Evolutionary conservation across 108 stramenopile species (phyloP), one percentile per base, ranked within the genome.

Genomic region (Cylindrotheca fusiformis): DNA sequence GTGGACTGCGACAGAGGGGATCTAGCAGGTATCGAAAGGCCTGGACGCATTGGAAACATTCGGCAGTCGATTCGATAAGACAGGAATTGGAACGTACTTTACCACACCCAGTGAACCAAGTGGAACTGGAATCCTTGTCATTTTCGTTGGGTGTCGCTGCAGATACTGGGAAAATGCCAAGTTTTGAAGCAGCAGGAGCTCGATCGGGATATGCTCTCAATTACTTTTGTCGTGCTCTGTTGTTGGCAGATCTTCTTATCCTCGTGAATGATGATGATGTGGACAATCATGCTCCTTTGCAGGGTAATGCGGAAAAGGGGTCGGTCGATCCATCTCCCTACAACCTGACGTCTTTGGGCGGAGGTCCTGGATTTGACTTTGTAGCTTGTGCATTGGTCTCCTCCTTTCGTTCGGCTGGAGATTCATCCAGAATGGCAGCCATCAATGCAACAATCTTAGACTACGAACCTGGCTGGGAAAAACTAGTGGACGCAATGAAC

Each of bases 291-390:
- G 14, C 31, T 10, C 22, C 19, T 23, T 10, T 10, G 10, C 12
- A 10, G 36, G 10, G 10, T 10, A 6, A 41, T 10, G 14, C 6
- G 6, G 6, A 14, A 14, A 14, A 10, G 14, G 36, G 14, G 14
- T 41, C 36, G 10, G 14, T 41, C 10, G 14, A 41, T n/a, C 18
- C 17, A 20, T 52, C 51, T 10, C 51, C 23, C 12, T 64, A 44
- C 48, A 17, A 32, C 25, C 32, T 76, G n/a, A 25, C 46, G 10
- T 69, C 74, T 21, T 21, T 87, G 26, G 86, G 86, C 31, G 86
- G 86, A 29, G 86, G 86, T 19, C 86, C 86, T 4, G 86, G 83
- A 22, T 84, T 67, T 72, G 86, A 84, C 51, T 81, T 65, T 69
- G 81, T 82, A 17, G 72, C 55, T 23, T 56, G 48, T 14, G 68